Evolutionary conservation across 139 green algal genomes (phyloP).

Genomic region (Ettlia oleoabundans): DNA sequence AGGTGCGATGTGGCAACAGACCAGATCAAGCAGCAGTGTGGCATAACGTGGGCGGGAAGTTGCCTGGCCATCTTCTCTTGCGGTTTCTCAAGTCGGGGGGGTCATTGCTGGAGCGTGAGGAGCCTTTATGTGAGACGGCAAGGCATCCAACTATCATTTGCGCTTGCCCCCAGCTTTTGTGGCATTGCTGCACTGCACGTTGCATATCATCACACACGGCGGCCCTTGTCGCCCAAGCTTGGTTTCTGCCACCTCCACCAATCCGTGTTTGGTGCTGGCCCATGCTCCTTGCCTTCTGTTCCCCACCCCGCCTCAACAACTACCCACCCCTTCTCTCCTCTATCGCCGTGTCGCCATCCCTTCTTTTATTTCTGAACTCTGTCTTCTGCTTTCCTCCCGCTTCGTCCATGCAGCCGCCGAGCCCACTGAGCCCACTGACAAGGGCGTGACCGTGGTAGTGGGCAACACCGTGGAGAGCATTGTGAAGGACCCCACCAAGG

Average conservation of each 20-base stretch:
- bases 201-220: too few relatives aligned
- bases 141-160: too few relatives aligned
- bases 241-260: not conserved
- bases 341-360: too few relatives aligned
- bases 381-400: not conserved
- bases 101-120: too few relatives aligned
- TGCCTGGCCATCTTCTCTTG: too few relatives aligned
- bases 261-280: not conserved
- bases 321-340: not conserved
- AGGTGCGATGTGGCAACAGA: too few relatives aligned
- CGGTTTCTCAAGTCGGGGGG: too few relatives aligned
- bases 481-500: constrained; percentile 44
- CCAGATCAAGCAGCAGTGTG: too few relatives aligned
- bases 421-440: constrained; percentile 40
- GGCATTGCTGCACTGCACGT: too few relatives aligned
- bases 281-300: not conserved
- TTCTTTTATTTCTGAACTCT: not conserved
- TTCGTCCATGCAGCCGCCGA: not conserved
- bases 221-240: not conserved
- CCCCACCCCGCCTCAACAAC: not conserved
- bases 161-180: too few relatives aligned
- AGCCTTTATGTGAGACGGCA: too few relatives aligned
- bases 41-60: too few relatives aligned
- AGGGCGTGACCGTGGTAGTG: constrained; percentile 43
- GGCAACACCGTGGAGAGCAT: constrained; percentile 50